Conservation (phyloP, 495 filamentous ascomycete genomes). For the Astrothelium macrocarpum region DNA sequence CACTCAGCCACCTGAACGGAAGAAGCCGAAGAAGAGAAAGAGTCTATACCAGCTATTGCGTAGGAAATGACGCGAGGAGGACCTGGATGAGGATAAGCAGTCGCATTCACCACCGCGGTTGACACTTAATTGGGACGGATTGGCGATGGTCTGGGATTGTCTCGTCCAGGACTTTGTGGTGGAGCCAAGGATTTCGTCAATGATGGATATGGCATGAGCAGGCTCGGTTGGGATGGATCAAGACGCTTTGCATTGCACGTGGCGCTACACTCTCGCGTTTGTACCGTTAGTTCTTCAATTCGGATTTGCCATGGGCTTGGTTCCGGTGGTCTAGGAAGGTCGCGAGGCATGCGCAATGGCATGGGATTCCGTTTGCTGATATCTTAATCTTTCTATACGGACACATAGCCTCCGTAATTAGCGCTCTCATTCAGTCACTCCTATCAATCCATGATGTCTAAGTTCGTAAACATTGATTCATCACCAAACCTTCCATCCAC, state of each 20-base stretch:
- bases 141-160: constrained; percentile 1
- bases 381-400: background rate
- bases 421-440: background rate
- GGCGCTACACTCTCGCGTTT: background rate
- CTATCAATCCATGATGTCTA: background rate
- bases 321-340: background rate
- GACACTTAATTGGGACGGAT: background rate
- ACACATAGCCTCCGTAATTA: background rate
- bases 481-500: background rate
- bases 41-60: background rate
- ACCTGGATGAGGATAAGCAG: background rate
- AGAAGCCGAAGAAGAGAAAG: background rate
- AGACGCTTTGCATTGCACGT: background rate
- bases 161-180: constrained; percentile 5
- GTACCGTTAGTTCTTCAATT: background rate
- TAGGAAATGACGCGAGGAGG: background rate
- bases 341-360: background rate
- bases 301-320: background rate
- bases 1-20: background rate
- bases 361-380: background rate
- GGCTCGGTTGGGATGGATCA: background rate
- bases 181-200: background rate
- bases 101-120: background rate
- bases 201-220: background rate
- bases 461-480: background rate